These are phyloP conservation scores for Bryum argenteum DNA, from an alignment of 225 moss, liverwort and hornwort species.

Conservation along the genomic window DNA sequence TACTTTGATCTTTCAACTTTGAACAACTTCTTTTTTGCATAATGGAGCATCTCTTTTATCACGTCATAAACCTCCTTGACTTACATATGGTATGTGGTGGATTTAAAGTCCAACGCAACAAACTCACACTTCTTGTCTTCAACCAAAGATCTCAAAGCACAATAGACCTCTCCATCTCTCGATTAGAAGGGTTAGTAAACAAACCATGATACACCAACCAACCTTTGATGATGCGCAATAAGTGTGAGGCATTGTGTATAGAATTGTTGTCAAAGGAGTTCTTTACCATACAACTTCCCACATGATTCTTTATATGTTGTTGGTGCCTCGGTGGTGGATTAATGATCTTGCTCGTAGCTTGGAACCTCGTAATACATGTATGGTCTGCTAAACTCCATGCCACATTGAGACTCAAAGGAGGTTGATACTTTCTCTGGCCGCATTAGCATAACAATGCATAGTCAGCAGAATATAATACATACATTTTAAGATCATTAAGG, in stretches of 20 bases:
- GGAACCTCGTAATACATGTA: background rate
- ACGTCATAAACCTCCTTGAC: background rate
- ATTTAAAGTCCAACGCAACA: background rate
- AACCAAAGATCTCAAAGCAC: background rate
- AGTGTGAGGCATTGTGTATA: background rate
- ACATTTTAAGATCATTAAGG: no score
- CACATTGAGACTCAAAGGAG: background rate
- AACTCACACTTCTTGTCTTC: background rate
- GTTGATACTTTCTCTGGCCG: no score
- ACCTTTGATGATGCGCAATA: background rate
- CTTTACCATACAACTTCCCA: background rate
- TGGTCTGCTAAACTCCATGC: background rate
- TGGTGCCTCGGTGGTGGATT: background rate
- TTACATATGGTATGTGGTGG: background rate
- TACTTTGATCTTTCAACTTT: background rate
- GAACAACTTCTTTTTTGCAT: background rate
- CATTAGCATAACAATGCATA: no score
- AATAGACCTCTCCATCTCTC: background rate
- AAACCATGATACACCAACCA: background rate
- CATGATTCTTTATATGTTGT: background rate
- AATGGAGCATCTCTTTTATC: background rate
- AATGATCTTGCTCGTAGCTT: background rate
- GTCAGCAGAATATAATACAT: no score
- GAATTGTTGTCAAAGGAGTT: background rate
- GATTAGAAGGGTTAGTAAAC: background rate